Evolutionary conservation across 2,329 filamentous ascomycete species (phyloP).

Genomic region (Aureobasidium namibiae): DNA sequence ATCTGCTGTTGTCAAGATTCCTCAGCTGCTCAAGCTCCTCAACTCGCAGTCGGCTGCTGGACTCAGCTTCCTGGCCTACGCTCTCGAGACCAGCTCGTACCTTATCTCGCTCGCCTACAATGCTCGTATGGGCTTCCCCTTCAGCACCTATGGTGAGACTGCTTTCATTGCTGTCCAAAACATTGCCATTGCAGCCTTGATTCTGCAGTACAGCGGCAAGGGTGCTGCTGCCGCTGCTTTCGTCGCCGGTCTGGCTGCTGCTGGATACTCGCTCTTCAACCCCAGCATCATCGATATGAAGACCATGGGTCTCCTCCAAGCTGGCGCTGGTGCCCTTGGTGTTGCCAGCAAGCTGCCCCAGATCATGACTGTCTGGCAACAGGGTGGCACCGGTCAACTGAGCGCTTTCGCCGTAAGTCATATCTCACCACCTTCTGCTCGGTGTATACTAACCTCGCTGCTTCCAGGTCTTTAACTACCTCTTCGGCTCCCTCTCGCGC

Average conservation of each 20-base stretch:
- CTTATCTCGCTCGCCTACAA: conserved; percentile 91
- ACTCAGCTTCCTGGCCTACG: conserved; percentile 81
- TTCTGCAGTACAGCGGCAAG: conserved; percentile 73
- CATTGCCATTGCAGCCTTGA: conserved; percentile 76
- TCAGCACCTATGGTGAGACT: conserved; percentile 94
- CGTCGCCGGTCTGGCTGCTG: conserved; percentile 64
- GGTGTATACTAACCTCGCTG: neutral
- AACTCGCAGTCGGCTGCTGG: conserved; percentile 72
- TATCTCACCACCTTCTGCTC: neutral
- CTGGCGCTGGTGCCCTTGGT: conserved; percentile 71
- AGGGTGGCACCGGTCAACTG: conserved; percentile 88
- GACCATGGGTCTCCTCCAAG: conserved; percentile 67
- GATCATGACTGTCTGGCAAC: conserved; percentile 73
- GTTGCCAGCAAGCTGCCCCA: conserved; percentile 91
- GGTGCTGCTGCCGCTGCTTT: conserved; percentile 63
- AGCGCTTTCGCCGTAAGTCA: conserved; percentile 84
- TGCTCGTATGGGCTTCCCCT: conserved; percentile 80
- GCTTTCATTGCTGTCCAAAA: conserved; percentile 89
- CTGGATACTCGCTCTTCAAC: conserved; percentile 62
- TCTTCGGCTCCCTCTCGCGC: conserved; percentile 80
- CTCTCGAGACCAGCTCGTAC: conserved; percentile 82
- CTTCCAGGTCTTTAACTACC: conserved; percentile 92
- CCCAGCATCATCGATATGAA: conserved; percentile 57
- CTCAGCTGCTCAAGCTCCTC: conserved; percentile 89
- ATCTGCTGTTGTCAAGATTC: conserved; percentile 88